Percentiles rank a stretch among this genome's conserved stretches.
Evolutionary conservation across 2,329 filamentous ascomycete species (phyloP).

Genomic region (Cladosporium sp.): DNA sequence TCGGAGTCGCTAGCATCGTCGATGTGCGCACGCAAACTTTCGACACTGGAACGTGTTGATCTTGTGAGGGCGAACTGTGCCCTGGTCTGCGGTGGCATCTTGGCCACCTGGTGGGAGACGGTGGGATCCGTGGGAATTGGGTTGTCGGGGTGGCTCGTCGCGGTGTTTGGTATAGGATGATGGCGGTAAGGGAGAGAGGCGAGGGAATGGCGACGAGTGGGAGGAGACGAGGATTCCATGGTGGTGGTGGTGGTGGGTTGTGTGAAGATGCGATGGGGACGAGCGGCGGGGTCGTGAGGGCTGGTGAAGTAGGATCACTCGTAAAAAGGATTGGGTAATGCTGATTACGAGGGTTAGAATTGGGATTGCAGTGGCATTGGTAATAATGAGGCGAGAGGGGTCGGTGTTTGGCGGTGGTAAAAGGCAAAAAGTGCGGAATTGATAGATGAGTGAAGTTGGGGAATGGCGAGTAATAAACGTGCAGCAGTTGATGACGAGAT

Average conservation of each 20-base stretch:
- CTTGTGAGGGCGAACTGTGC: conserved; percentile 12
- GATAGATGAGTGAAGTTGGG: no score
- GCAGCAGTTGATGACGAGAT: no score
- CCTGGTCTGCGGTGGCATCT: conserved; percentile 6
- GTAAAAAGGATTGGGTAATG: background rate
- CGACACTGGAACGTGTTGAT: conserved; percentile 27
- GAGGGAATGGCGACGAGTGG: conserved; percentile 28
- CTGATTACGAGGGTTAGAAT: background rate
- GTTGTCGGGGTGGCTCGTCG: conserved; percentile 44
- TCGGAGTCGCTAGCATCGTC: conserved; percentile 41
- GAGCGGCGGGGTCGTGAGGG: background rate
- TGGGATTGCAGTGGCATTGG: conserved; percentile 1
- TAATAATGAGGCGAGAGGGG: no score
- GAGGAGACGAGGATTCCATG: conserved; percentile 8
- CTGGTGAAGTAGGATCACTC: background rate
- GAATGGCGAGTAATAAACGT: no score
- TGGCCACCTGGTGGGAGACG: conserved; percentile 3
- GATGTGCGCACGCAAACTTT: conserved; percentile 23
- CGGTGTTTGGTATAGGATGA: conserved; percentile 36
- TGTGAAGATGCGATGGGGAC: background rate
- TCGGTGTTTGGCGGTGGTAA: background rate
- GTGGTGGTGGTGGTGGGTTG: conserved; percentile 1
- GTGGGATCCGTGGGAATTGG: conserved; percentile 42
- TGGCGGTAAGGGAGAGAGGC: conserved; percentile 29
- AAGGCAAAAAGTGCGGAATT: background rate